These are phyloP conservation scores for Spencermartinsiella europaea DNA, from an alignment of 805 yeast species.

Conservation along the genomic window DNA sequence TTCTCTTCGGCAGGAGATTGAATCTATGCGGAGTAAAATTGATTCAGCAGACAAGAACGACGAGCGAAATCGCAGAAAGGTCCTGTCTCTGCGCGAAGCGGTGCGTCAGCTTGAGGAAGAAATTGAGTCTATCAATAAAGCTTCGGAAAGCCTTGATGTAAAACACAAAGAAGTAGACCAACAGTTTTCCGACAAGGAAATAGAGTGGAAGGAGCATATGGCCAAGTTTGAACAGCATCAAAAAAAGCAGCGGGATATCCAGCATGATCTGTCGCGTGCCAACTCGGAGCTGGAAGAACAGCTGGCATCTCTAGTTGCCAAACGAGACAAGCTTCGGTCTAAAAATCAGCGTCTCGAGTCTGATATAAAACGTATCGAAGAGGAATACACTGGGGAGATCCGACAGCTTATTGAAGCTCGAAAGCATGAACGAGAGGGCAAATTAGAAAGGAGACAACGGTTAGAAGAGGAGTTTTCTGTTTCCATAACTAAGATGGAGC, in stretches of 20 bases:
- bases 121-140: constrained; percentile 20
- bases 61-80: constrained; percentile 49
- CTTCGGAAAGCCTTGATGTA: constrained; percentile 11
- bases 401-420: constrained; percentile 24
- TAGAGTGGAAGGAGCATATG: constrained; percentile 20
- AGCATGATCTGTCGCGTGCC: constrained; percentile 16
- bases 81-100: constrained; percentile 45
- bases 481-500: constrained; percentile 32
- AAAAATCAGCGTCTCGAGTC: constrained; percentile 21
- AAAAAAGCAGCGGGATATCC: constrained; percentile 14
- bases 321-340: constrained; percentile 25
- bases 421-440: constrained; percentile 21
- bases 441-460: constrained; percentile 27
- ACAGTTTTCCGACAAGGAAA: constrained; percentile 12
- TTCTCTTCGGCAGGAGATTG: constrained; percentile 53
- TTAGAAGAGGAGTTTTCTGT: constrained; percentile 30
- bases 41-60: constrained; percentile 49
- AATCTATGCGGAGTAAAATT: constrained; percentile 43
- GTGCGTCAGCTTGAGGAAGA: constrained; percentile 40
- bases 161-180: constrained; percentile 13
- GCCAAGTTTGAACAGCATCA: constrained; percentile 11
- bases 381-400: constrained; percentile 22
- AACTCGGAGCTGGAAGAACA: constrained; percentile 22
- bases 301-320: constrained; percentile 19
- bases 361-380: constrained; percentile 27